A percentile compares a stretch with the other conserved stretches of the same genome.
Evolutionary conservation across 495 filamentous ascomycete species (phyloP).

Genomic region (Stereocaulon alpinum): DNA sequence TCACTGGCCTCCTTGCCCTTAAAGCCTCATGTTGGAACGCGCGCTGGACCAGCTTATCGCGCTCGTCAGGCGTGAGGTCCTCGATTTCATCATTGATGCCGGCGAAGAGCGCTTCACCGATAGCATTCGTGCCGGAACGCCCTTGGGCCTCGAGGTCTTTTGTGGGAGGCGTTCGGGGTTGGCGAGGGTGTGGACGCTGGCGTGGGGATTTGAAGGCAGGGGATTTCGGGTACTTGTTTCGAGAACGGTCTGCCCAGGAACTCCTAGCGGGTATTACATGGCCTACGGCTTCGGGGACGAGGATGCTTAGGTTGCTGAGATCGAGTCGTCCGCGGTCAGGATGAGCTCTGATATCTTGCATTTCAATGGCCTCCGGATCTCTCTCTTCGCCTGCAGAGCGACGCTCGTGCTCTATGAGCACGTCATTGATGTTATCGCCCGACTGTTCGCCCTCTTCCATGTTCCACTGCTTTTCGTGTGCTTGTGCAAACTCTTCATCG

Average conservation of each 20-base stretch:
- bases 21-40: slow-evolving; percentile 89
- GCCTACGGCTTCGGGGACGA: slow-evolving; percentile 15
- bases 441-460: slow-evolving; percentile 42
- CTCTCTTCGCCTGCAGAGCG: slow-evolving; percentile 29
- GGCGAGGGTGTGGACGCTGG: slow-evolving; percentile 14
- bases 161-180: background rate
- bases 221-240: slow-evolving; percentile 11
- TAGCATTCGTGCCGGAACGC: slow-evolving; percentile 34
- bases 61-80: slow-evolving; percentile 83
- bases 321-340: slow-evolving; percentile 19
- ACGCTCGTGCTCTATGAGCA: slow-evolving; percentile 33
- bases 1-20: slow-evolving; percentile 70
- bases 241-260: slow-evolving; percentile 28
- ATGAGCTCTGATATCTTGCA: slow-evolving; percentile 40
- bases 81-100: slow-evolving; percentile 87
- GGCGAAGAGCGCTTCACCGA: slow-evolving; percentile 73
- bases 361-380: slow-evolving; percentile 48
- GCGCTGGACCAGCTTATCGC: slow-evolving; percentile 74
- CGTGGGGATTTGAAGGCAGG: slow-evolving; percentile 18
- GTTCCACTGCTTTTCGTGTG: slow-evolving; percentile 52
- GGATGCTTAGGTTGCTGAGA: slow-evolving; percentile 15
- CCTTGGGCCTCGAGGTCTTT: slow-evolving; percentile 55
- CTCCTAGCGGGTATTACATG: slow-evolving; percentile 16
- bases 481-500: slow-evolving; percentile 77
- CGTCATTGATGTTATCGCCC: slow-evolving; percentile 35